Percentiles rank a stretch among this genome's conserved stretches.
phyloP scores from a whole-genome alignment of 805 yeast species.

The Wickerhamiella parazyma region DNA sequence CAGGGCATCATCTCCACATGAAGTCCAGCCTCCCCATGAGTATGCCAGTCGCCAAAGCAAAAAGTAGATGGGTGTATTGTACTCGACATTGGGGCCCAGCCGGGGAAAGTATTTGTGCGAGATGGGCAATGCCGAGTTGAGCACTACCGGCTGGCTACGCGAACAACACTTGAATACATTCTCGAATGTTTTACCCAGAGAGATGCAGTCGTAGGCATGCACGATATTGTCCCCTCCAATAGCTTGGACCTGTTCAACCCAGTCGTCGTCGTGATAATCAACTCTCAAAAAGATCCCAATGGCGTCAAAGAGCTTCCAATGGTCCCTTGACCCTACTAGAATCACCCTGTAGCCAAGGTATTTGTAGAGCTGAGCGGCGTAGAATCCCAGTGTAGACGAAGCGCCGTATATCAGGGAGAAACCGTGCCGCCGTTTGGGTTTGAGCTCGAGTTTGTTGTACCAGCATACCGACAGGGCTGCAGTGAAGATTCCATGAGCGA shows the following conservation, averaged over 20 bases:
- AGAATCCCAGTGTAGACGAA: slow-evolving; percentile 46
- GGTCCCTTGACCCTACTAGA: slow-evolving; percentile 38
- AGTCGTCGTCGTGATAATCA: slow-evolving; percentile 34
- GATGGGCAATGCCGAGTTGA: not conserved
- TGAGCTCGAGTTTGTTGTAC: slow-evolving; percentile 23
- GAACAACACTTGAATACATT: slow-evolving; percentile 10
- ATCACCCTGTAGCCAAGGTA: slow-evolving; percentile 34
- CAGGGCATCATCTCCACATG: not conserved
- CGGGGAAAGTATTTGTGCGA: not conserved
- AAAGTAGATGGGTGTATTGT: slow-evolving; percentile 13
- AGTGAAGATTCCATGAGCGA: slow-evolving; percentile 41
- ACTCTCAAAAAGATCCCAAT: slow-evolving; percentile 40
- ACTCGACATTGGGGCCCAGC: slow-evolving; percentile 2
- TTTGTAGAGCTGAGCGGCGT: slow-evolving; percentile 48
- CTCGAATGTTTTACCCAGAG: slow-evolving; percentile 13
- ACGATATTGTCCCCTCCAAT: slow-evolving; percentile 17
- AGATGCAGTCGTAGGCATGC: slow-evolving; percentile 21
- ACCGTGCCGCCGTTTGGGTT: slow-evolving; percentile 18
- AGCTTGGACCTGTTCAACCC: slow-evolving; percentile 31
- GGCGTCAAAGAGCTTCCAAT: slow-evolving; percentile 29
- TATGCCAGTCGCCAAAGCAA: slow-evolving; percentile 6
- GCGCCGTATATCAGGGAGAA: slow-evolving; percentile 31
- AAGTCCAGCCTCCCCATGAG: not conserved
- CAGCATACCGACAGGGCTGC: slow-evolving; percentile 30
- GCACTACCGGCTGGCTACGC: slow-evolving; percentile 2